These are phyloP conservation scores for Trifolium repens DNA, from an alignment of 306 rosid genomes.

Conservation along the genomic window DNA sequence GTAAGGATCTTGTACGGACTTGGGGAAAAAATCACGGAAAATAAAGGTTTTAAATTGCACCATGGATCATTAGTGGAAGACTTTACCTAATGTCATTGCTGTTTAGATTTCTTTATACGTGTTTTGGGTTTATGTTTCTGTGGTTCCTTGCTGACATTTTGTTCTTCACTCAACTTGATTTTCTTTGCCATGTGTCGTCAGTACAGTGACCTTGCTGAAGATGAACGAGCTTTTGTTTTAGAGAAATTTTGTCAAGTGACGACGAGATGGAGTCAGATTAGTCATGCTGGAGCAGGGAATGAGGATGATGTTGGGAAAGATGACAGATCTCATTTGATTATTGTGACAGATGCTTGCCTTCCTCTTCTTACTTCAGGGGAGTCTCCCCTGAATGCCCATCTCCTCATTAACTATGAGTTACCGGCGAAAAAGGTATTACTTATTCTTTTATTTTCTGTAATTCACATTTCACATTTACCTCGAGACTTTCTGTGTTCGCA, in stretches of 20 bases:
- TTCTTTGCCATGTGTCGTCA: constrained; percentile 45
- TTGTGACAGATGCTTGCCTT: constrained; percentile 88
- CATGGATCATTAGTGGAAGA: neutral
- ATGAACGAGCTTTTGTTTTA: constrained; percentile 63
- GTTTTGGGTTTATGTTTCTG: neutral
- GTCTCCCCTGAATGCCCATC: constrained; percentile 63
- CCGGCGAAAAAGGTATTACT: constrained; percentile 76
- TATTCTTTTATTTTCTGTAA: neutral
- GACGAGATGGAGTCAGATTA: constrained; percentile 59
- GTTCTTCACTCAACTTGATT: constrained; percentile 12
- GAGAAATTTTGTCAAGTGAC: constrained; percentile 71
- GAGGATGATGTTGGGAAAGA: constrained; percentile 55
- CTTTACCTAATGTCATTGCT: neutral
- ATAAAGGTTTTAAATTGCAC: neutral
- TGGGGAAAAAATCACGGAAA: neutral
- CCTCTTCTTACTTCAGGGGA: constrained; percentile 85
- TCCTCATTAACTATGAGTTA: constrained; percentile 82
- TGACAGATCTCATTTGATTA: constrained; percentile 73
- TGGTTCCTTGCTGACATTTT: constrained; percentile 2
- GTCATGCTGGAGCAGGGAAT: constrained; percentile 49
- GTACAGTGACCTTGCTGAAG: constrained; percentile 93
- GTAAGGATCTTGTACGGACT: neutral
- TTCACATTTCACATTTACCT: neutral
- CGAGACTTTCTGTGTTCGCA: neutral
- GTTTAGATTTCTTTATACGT: neutral